phyloP scores from a whole-genome alignment of 192 early-diverging fungal species.

The Coemansia sp. region DNA sequence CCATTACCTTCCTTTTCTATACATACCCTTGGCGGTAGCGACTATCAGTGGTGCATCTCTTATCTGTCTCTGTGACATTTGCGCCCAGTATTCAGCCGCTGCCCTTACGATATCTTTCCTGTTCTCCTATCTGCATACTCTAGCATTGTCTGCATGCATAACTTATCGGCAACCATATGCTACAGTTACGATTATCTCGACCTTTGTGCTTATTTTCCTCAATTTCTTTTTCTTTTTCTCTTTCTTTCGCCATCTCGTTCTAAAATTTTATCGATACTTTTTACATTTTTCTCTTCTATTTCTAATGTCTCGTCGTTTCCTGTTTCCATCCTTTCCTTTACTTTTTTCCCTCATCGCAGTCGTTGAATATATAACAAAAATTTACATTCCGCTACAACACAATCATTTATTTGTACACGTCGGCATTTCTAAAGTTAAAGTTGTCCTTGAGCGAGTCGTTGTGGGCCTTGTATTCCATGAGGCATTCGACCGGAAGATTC shows the following conservation, averaged over 20 bases:
- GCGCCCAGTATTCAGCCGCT: not conserved
- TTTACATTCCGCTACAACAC: constrained; percentile 5
- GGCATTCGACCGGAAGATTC: constrained; percentile 78
- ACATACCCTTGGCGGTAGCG: too few species aligned
- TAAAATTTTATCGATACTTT: constrained; percentile 1
- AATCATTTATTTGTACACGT: constrained; percentile 52
- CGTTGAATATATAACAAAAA: constrained; percentile 3
- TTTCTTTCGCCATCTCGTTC: not conserved
- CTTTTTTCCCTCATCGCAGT: not conserved
- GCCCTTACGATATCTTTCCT: not conserved
- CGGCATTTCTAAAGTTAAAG: constrained; percentile 83
- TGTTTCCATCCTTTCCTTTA: not conserved
- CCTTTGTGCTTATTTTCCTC: not conserved
- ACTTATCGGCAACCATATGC: not conserved
- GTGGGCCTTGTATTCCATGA: constrained; percentile 96
- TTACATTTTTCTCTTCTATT: not conserved
- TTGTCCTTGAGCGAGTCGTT: constrained; percentile 83
- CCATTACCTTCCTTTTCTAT: too few species aligned
- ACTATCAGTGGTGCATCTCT: too few species aligned
- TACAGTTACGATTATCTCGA: not conserved
- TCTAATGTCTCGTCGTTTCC: not conserved
- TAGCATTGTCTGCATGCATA: not conserved
- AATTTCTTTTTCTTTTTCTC: too few species aligned
- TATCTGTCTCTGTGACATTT: too few species aligned
- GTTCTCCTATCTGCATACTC: not conserved